Base-by-base conservation (phyloP, 2,329 filamentous ascomycete species). In the Aspergillus sp. region DNA sequence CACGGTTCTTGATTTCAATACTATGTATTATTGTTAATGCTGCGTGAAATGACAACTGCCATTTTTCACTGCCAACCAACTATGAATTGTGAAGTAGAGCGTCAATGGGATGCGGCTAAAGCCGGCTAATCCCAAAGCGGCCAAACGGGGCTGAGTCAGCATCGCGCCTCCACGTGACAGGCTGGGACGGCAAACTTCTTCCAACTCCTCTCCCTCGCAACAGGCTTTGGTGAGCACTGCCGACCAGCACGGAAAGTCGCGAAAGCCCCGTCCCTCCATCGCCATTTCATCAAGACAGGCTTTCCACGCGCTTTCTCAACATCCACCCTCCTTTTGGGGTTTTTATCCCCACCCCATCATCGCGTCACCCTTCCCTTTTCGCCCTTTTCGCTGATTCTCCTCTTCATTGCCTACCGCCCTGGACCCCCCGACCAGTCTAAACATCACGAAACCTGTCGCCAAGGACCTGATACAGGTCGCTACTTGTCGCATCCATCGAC, bases 241-340 rank as follows among this genome's bases (percentile, higher is more conserved):
- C 66, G 70, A 68, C 67, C 66, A 69, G 59, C 64, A 66, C 62
- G 59, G 68, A 68, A 63, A 67, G 69, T 70, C 72, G 73, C 73
- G 72, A 73, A 72, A 64, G 66, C 66, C 67, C 68, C 67, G 68
- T 70, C 68, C 70, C 68, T 70, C 70, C 70, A 73, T 72, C 73
- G 64, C 68, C 70, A 70, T 72, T 70, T 69, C 70, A 70, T 73
- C 70, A 62, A 68, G 64, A 68, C 63, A 65, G 61, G 47, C 52
- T 66, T 65, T 59, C 64, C 66, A 70, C 72, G 68, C 72, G 68
- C 69, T 64, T 59, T 65, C 62, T 51, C 66, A 63, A 66, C 72
- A 64, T 68, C 63, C 62, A 60, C 58, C 61, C 63, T 62, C 57
- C 53, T 56, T 62, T 62, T 59, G 55, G 62, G 61, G 63, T 54